Percentiles rank a stretch among this genome's conserved stretches.
Conservation (phyloP, 495 filamentous ascomycete species). For the Bombardia bombarda region DNA sequence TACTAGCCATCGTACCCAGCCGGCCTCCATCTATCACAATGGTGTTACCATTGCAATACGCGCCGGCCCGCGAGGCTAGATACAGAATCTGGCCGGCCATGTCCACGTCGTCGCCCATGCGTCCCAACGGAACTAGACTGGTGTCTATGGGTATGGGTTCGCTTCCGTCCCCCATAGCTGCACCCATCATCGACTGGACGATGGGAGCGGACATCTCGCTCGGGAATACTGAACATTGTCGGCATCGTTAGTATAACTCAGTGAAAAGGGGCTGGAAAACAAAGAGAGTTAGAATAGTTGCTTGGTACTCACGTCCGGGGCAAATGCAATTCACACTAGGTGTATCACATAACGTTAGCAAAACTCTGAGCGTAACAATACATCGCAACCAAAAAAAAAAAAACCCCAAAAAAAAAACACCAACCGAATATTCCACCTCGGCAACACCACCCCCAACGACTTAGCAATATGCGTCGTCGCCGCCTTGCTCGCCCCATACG, state of each 20-base stretch:
- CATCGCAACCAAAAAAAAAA: not conserved
- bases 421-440: constrained; percentile 49
- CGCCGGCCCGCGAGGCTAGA: constrained; percentile 53
- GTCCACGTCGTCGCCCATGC: constrained; percentile 37
- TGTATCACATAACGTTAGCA: constrained; percentile 25
- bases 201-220: constrained; percentile 54
- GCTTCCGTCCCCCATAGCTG: constrained; percentile 14
- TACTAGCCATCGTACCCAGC: constrained; percentile 41
- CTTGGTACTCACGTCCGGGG: constrained; percentile 59
- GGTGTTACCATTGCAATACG: constrained; percentile 54
- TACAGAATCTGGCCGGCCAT: constrained; percentile 57
- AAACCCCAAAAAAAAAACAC: not conserved
- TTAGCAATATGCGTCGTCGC: constrained; percentile 58
- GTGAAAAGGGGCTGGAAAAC: not conserved
- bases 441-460: constrained; percentile 44
- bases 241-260: not conserved
- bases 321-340: constrained; percentile 56
- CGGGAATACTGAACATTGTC: constrained; percentile 42
- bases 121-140: constrained; percentile 20
- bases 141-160: constrained; percentile 16
- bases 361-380: constrained; percentile 23
- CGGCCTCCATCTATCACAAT: constrained; percentile 55
- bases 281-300: no score
- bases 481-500: constrained; percentile 57
- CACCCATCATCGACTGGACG: constrained; percentile 31